phyloP scores from a whole-genome alignment of 768 basidiomycete species.

The Tylopilus subfusipes region DNA sequence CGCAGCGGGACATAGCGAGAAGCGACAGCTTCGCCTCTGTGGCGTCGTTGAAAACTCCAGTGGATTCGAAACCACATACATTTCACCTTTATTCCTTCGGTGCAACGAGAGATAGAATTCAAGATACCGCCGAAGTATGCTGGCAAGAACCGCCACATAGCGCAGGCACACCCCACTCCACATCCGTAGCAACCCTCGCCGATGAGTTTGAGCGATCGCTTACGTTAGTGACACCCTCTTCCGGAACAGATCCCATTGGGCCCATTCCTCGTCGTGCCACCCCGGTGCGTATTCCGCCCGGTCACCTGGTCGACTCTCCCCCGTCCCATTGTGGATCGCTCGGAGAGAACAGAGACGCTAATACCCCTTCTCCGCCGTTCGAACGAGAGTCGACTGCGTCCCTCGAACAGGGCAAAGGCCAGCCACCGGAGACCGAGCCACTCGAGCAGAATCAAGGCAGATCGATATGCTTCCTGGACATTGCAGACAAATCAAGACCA shows the following conservation, averaged over 20 bases:
- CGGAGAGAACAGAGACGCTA: not conserved
- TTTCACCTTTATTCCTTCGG: not conserved
- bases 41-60: not conserved
- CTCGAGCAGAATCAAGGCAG: not conserved
- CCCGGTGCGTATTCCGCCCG: not conserved
- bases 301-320: not conserved
- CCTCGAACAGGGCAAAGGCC: not conserved
- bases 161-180: not conserved
- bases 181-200: slow-evolving; percentile 2
- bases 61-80: not conserved
- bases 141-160: not conserved
- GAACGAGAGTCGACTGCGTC: not conserved
- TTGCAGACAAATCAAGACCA: not conserved
- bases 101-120: not conserved
- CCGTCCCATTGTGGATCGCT: not conserved
- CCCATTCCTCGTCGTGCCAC: not conserved
- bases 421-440: not conserved
- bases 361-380: not conserved
- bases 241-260: not conserved
- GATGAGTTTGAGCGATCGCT: slow-evolving; percentile 10
- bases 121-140: not conserved
- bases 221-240: not conserved
- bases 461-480: not conserved
- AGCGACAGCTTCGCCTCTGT: not conserved
- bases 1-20: not conserved